Conservation (phyloP, 176 grass and related monocot species). For the Rhynchospora breviuscula region DNA sequence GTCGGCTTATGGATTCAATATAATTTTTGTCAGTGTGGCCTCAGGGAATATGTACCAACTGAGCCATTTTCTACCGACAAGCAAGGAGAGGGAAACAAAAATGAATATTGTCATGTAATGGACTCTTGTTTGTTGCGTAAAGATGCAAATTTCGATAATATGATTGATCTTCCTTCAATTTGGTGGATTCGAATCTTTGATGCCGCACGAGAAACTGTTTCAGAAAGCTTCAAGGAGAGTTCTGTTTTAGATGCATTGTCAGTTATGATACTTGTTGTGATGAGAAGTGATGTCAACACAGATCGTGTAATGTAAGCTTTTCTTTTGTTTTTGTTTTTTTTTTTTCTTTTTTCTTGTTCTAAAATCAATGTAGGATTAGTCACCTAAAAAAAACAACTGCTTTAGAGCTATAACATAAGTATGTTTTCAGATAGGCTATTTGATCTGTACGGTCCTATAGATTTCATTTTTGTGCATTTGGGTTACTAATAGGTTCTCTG, state of each 20-base stretch:
- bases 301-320: conserved; percentile 59
- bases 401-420: background rate
- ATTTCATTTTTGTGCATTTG: background rate
- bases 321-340: background rate
- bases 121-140: conserved; percentile 22
- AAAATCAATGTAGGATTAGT: background rate
- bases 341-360: background rate
- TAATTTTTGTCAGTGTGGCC: conserved; percentile 89
- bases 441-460: background rate
- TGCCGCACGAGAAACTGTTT: conserved; percentile 39
- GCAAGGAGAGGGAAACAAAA: conserved; percentile 24
- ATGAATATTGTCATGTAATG: conserved; percentile 9
- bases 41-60: conserved; percentile 65
- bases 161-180: conserved; percentile 43
- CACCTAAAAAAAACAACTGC: background rate
- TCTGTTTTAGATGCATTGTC: conserved; percentile 52
- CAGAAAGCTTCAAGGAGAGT: conserved; percentile 43
- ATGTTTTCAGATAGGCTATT: background rate
- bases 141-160: conserved; percentile 19
- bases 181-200: conserved; percentile 56
- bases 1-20: conserved; percentile 75
- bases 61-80: conserved; percentile 27
- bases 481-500: background rate
- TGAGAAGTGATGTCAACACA: conserved; percentile 51
- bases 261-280: conserved; percentile 77